Evolutionary conservation across 2,329 filamentous ascomycete genomes (phyloP).

Genomic region (Geosmithia morbida): DNA sequence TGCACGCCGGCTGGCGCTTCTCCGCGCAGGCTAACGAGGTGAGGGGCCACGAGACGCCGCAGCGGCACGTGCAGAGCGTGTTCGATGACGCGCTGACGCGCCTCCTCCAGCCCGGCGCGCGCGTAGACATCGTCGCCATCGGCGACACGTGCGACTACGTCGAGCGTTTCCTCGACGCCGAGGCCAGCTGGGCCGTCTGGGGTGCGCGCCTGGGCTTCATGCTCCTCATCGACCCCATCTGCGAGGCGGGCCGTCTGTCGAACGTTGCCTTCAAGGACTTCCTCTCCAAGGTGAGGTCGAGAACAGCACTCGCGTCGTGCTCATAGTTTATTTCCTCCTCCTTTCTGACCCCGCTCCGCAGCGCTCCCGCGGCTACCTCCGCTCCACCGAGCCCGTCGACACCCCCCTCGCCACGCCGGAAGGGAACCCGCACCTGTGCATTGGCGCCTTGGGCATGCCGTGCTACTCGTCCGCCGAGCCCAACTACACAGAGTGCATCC

Average conservation of each 20-base stretch:
- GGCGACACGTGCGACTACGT: constrained; percentile 49
- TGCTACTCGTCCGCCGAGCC: constrained; percentile 54
- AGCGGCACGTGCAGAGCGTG: constrained; percentile 51
- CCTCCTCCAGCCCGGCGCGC: constrained; percentile 30
- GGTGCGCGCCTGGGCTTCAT: constrained; percentile 29
- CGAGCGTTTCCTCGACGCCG: constrained; percentile 40
- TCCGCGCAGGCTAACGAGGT: constrained; percentile 45
- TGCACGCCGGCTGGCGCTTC: constrained; percentile 39
- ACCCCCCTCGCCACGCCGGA: constrained; percentile 36
- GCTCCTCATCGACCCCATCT: constrained; percentile 33
- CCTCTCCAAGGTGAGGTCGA: constrained; percentile 29
- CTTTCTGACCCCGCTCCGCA: no score
- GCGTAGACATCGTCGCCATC: constrained; percentile 57
- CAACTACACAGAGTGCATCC: constrained; percentile 43
- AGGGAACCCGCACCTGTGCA: constrained; percentile 26
- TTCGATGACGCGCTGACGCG: constrained; percentile 47
- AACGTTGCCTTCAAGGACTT: constrained; percentile 32
- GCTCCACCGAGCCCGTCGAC: constrained; percentile 35
- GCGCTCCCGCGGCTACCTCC: constrained; percentile 46
- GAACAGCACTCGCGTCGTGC: background rate
- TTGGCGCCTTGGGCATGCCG: constrained; percentile 43
- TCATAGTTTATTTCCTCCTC: background rate
- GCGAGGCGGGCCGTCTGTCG: constrained; percentile 20
- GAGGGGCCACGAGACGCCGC: constrained; percentile 37
- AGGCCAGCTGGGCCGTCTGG: constrained; percentile 34